Percentiles rank a stretch among this genome's conserved stretches.
Evolutionary conservation across 1,139 yeast genomes (phyloP).

Genomic region (Taphrina deformans): DNA sequence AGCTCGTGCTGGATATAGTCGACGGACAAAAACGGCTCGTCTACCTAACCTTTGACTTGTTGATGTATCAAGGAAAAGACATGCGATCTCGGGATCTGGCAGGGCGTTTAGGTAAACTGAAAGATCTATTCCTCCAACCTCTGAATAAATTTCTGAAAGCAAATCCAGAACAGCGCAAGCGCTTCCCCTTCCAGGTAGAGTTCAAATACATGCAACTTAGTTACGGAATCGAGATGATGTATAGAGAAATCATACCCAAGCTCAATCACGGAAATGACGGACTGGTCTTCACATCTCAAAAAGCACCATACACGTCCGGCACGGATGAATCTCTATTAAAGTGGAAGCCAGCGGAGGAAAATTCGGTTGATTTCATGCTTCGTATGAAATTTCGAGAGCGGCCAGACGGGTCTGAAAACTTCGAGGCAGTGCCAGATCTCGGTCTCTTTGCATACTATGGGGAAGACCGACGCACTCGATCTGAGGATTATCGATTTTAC

Average conservation of each 20-base stretch:
- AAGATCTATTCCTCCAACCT: conserved; percentile 80
- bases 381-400: conserved; percentile 64
- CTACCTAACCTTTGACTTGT: conserved; percentile 85
- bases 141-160: conserved; percentile 65
- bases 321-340: conserved; percentile 73
- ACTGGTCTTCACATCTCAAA: conserved; percentile 86
- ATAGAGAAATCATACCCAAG: conserved; percentile 62
- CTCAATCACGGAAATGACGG: conserved; percentile 93
- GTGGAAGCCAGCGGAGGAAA: conserved; percentile 98
- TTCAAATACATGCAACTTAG: conserved; percentile 54
- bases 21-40: conserved; percentile 62
- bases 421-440: conserved; percentile 72
- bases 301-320: conserved; percentile 81
- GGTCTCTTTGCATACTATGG: conserved; percentile 81
- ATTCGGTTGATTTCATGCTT: conserved; percentile 83
- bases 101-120: conserved; percentile 81
- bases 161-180: conserved; percentile 69
- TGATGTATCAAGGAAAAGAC: conserved; percentile 74
- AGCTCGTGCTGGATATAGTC: conserved; percentile 63
- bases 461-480: conserved; percentile 44
- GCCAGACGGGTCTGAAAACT: conserved; percentile 54
- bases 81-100: conserved; percentile 70
- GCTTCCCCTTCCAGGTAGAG: conserved; percentile 66
- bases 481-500: conserved; percentile 60
- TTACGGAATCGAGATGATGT: conserved; percentile 75